A percentile compares a stretch with the other conserved stretches of the same genome.
These are phyloP conservation scores for Fusarium guadeloupense DNA, from an alignment of 2,329 filamentous ascomycete genomes.

Conservation along the genomic window DNA sequence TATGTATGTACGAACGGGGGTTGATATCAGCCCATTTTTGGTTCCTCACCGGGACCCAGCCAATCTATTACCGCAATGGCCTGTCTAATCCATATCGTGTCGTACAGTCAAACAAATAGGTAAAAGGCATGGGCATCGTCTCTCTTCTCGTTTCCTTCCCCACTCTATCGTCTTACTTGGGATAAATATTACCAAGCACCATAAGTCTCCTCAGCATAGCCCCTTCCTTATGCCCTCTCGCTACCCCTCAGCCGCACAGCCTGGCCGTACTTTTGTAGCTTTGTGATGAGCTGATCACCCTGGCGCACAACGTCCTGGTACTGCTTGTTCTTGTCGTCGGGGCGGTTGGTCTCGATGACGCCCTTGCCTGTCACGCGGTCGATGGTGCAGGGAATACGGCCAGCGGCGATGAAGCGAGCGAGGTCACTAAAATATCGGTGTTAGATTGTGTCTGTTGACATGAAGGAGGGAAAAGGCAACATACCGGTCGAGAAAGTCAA, in stretches of 20 bases:
- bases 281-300: slow-evolving; percentile 96
- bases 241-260: slow-evolving; percentile 93
- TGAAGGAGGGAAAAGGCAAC: slow-evolving; percentile 44
- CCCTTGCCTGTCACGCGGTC: slow-evolving; percentile 96
- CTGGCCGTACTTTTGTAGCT: slow-evolving; percentile 99
- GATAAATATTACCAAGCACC: slow-evolving; percentile 19
- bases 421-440: slow-evolving; percentile 72
- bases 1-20: slow-evolving; percentile 8
- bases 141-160: slow-evolving; percentile 7
- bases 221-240: slow-evolving; percentile 71
- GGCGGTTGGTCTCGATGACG: slow-evolving; percentile 96
- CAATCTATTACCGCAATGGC: slow-evolving; percentile 37
- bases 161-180: slow-evolving; percentile 13
- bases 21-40: slow-evolving; percentile 23
- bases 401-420: slow-evolving; percentile 94
- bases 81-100: slow-evolving; percentile 43
- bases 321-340: slow-evolving; percentile 99
- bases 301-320: slow-evolving; percentile 98
- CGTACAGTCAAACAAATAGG: slow-evolving; percentile 44
- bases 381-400: slow-evolving; percentile 95
- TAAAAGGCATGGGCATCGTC: slow-evolving; percentile 30
- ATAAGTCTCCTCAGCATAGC: background rate
- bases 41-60: slow-evolving; percentile 36
- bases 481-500: slow-evolving; percentile 94
- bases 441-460: background rate